Evolutionary conservation across 768 basidiomycete species (phyloP), one percentile per base, ranked within the genome.

Genomic region (Mycena metata): DNA sequence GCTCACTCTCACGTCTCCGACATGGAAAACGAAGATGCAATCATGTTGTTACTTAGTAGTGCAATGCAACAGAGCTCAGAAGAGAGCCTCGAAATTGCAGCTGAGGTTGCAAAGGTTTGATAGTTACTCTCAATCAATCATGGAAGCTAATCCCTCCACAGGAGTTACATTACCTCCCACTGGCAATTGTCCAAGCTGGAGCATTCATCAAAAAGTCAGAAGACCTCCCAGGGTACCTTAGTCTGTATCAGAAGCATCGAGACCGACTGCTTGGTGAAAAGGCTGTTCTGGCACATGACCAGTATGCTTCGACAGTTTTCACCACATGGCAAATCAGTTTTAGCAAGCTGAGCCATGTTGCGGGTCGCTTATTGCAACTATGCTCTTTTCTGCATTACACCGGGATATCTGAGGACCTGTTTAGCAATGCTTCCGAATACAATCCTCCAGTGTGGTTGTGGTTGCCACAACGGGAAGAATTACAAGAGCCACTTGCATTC

Each of bases 101-200:
- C n/a, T n/a, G n/a, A n/a, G n/a, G n/a, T n/a, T n/a, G n/a, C n/a
- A n/a, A n/a, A n/a, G n/a, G n/a, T n/a, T n/a, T n/a, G n/a, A n/a
- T n/a, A n/a, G n/a, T n/a, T n/a, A n/a, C n/a, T n/a, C n/a, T n/a
- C n/a, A n/a, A n/a, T n/a, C n/a, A n/a, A n/a, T n/a, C n/a, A n/a
- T n/a, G n/a, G n/a, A n/a, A n/a, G n/a, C n/a, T n/a, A n/a, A n/a
- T n/a, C n/a, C n/a, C n/a, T n/a, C n/a, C n/a, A n/a, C 6, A 45
- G 43, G 43, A 8, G 15, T 45, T 45, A n/a, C n/a, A 16, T 7
- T 45, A 45, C n/a, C 43, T 45, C 6, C 43, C 43, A 7, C 15
- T 45, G 6, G 43, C 43, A 45, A 45, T 45, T 45, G 43, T 45
- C n/a, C 43, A 45, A 45, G 43, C 43, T 45, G 43, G 43, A 45